These are phyloP conservation scores for Trametes cingulata DNA, from an alignment of 768 basidiomycete genomes.

Conservation along the genomic window DNA sequence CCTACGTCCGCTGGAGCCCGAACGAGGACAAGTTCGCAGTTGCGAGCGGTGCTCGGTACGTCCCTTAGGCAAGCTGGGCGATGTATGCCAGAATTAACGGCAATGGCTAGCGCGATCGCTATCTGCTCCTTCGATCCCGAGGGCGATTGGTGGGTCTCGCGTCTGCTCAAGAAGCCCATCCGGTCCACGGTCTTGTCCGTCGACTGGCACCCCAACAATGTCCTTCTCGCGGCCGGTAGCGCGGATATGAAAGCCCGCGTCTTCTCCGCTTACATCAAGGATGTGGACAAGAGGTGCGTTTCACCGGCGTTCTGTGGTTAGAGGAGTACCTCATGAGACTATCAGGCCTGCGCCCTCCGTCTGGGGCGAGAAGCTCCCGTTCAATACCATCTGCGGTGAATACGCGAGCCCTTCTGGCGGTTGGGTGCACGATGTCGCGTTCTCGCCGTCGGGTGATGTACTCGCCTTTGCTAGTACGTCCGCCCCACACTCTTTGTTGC, in stretches of 20 bases:
- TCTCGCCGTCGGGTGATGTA: conserved; percentile 94
- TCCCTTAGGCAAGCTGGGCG: neutral
- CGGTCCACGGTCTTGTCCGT: conserved; percentile 90
- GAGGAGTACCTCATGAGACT: neutral
- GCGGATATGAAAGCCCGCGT: conserved; percentile 98
- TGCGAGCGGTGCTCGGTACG: conserved; percentile 89
- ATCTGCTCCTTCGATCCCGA: conserved; percentile 97
- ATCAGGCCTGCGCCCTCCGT: conserved; percentile 80
- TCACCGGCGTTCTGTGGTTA: conserved; percentile 5
- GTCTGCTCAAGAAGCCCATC: conserved; percentile 96
- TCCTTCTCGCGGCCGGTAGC: conserved; percentile 93
- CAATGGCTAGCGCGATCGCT: conserved; percentile 74
- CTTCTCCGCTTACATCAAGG: conserved; percentile 98
- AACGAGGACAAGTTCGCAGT: conserved; percentile 99
- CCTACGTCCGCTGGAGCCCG: conserved; percentile 94
- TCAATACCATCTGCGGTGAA: conserved; percentile 97
- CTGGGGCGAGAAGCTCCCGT: conserved; percentile 98
- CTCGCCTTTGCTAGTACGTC: conserved; percentile 90
- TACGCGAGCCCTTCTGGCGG: conserved; percentile 87
- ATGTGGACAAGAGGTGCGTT: conserved; percentile 85
- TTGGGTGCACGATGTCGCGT: conserved; percentile 95
- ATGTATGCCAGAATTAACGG: neutral
- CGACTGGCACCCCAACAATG: conserved; percentile 99
- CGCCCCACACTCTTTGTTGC: neutral
- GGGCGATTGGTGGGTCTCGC: conserved; percentile 99